These are phyloP conservation scores for Phanerochaete sordida DNA, from an alignment of 768 basidiomycete genomes.

Conservation along the genomic window DNA sequence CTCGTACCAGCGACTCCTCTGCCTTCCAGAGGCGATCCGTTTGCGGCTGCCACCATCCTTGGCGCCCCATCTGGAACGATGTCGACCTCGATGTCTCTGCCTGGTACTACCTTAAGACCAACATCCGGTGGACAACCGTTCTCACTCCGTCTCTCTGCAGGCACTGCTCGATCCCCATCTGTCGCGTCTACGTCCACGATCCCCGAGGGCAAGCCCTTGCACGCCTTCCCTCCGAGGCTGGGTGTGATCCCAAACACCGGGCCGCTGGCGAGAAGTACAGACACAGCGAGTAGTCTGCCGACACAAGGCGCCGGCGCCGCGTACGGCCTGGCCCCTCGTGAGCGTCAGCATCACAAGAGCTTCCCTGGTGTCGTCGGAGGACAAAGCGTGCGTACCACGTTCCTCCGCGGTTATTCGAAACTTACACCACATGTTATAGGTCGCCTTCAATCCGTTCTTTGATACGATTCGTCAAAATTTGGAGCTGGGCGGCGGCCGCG, in stretches of 20 bases:
- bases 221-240: background rate
- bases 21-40: constrained; percentile 7
- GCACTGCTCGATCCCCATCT: background rate
- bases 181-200: background rate
- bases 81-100: background rate
- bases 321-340: background rate
- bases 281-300: background rate
- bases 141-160: background rate
- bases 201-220: constrained; percentile 1
- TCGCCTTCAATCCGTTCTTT: constrained; percentile 85
- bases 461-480: constrained; percentile 88
- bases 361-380: background rate
- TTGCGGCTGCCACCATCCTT: background rate
- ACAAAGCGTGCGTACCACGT: background rate
- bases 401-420: background rate
- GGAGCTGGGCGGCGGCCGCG: constrained; percentile 52
- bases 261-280: background rate
- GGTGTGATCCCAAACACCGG: background rate
- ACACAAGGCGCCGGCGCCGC: constrained; percentile 1
- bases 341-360: background rate
- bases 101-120: background rate
- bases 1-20: constrained; percentile 14
- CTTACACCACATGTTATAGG: constrained; percentile 10
- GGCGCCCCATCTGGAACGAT: background rate
- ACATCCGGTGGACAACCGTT: background rate